A percentile compares a stretch with the other conserved stretches of the same genome.
phyloP scores from a whole-genome alignment of 1,284 basidiomycete species.

The Sanghuangporus sanghuang region DNA sequence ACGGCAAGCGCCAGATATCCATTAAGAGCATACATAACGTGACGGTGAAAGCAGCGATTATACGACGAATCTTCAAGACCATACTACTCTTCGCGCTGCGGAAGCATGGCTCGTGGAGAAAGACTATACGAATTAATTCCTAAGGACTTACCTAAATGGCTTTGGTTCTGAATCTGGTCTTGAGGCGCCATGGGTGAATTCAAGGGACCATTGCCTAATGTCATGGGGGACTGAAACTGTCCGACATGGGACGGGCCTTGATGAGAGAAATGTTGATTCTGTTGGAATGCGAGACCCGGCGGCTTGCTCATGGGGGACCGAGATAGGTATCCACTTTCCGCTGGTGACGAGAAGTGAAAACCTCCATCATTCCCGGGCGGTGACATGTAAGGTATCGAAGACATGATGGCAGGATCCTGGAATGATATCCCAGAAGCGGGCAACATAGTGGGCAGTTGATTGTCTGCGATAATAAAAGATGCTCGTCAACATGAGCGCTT shows the following conservation, averaged over 20 bases:
- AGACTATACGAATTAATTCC: conserved; percentile 5
- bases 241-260: background rate
- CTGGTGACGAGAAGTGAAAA: conserved; percentile 13
- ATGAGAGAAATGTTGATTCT: conserved; percentile 5
- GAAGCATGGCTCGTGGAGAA: conserved; percentile 57
- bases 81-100: conserved; percentile 45
- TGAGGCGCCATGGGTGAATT: conserved; percentile 6
- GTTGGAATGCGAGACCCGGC: conserved; percentile 12
- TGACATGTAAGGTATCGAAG: conserved; percentile 36
- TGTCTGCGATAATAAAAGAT: conserved; percentile 16
- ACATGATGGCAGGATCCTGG: conserved; percentile 79
- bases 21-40: background rate
- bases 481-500: conserved; percentile 28
- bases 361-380: conserved; percentile 16
- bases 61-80: conserved; percentile 3
- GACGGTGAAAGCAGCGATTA: background rate
- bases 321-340: conserved; percentile 18
- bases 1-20: background rate
- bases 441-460: conserved; percentile 24
- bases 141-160: conserved; percentile 14
- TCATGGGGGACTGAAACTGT: conserved; percentile 2
- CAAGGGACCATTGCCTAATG: background rate
- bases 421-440: conserved; percentile 44
- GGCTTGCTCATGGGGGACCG: conserved; percentile 12
- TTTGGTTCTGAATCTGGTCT: conserved; percentile 3